Percentiles rank a stretch among this genome's conserved stretches.
phyloP scores from a whole-genome alignment of 163 green algal species.

The Prototheca wickerhamii region DNA sequence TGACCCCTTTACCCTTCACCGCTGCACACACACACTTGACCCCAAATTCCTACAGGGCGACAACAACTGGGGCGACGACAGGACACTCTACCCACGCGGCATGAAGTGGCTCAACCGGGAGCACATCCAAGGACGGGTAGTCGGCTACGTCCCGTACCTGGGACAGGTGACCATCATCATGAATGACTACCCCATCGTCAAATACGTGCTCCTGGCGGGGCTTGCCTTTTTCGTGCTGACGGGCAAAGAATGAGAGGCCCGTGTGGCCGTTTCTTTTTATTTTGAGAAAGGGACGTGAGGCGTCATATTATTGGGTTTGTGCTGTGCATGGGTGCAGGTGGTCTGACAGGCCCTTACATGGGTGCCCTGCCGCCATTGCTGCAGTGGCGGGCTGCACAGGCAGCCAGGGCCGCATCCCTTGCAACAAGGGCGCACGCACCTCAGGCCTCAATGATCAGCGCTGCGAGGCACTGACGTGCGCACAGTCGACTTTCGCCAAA shows the following conservation, averaged over 20 bases:
- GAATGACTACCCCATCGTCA: conserved; percentile 94
- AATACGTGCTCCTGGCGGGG: conserved; percentile 77
- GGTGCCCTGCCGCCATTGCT: no score
- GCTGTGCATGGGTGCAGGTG: no score
- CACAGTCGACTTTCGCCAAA: no score
- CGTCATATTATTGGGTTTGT: no score
- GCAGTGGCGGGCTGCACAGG: no score
- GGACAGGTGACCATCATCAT: conserved; percentile 97
- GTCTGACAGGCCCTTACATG: no score
- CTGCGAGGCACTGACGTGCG: no score
- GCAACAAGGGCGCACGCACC: no score
- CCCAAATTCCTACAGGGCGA: conserved; percentile 62
- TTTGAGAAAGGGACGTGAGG: no score
- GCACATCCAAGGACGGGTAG: conserved; percentile 91
- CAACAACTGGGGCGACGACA: conserved; percentile 96
- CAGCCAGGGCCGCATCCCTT: no score
- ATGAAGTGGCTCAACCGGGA: conserved; percentile 83
- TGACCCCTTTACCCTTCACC: neutral
- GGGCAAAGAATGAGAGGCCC: conserved; percentile 61
- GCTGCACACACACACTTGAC: neutral
- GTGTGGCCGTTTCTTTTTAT: no score
- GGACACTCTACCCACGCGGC: conserved; percentile 76
- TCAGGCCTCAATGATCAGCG: no score
- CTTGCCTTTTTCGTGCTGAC: conserved; percentile 67
- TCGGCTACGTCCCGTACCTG: conserved; percentile 84